Conservation (phyloP, 2,329 filamentous ascomycete genomes). For the Nothophoma quercina region DNA sequence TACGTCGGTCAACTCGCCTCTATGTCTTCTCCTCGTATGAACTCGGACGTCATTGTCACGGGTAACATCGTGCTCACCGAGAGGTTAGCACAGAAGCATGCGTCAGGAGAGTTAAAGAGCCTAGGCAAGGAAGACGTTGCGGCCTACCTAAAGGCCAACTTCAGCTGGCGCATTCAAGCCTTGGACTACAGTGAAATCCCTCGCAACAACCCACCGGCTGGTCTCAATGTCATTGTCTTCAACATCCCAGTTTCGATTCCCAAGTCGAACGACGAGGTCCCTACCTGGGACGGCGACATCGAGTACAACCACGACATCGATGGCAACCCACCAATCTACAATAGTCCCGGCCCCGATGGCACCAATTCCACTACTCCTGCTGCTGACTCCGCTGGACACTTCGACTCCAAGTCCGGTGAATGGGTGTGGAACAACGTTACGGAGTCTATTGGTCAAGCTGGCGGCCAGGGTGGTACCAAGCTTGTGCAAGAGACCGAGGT, state of each 20-base stretch:
- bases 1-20: constrained; percentile 52
- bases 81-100: constrained; percentile 38
- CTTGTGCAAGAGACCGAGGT: constrained; percentile 9
- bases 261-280: constrained; percentile 34
- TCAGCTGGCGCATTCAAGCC: constrained; percentile 44
- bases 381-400: constrained; percentile 17
- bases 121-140: constrained; percentile 30
- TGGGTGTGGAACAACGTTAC: constrained; percentile 29
- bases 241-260: constrained; percentile 37
- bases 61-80: constrained; percentile 52
- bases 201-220: constrained; percentile 32
- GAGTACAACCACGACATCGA: constrained; percentile 37
- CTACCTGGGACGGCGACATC: constrained; percentile 30
- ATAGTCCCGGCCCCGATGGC: constrained; percentile 25
- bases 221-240: constrained; percentile 41
- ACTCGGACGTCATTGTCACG: constrained; percentile 48
- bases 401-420: constrained; percentile 18
- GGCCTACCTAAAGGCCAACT: constrained; percentile 38
- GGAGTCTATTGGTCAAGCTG: constrained; percentile 1
- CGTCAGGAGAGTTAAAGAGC: constrained; percentile 35
- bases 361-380: constrained; percentile 24
- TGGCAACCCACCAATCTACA: constrained; percentile 35
- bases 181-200: constrained; percentile 41
- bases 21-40: constrained; percentile 49
- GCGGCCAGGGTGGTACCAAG: neutral